Evolutionary conservation across 1,139 yeast genomes (phyloP).

Genomic region (Maudiozyma humilis): DNA sequence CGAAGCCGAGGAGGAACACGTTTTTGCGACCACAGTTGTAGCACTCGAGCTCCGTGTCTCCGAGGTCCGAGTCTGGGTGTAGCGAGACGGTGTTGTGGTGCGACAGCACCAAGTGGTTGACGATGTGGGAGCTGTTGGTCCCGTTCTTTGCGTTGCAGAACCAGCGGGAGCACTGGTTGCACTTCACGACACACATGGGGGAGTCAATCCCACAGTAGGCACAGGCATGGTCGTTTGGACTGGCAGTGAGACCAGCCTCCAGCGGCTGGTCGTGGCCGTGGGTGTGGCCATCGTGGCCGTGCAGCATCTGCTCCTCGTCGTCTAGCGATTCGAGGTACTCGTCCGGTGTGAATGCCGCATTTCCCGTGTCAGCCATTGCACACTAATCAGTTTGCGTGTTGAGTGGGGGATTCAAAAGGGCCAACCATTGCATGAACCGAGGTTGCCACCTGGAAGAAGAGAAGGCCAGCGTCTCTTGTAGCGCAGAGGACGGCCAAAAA

Average conservation of each 20-base stretch:
- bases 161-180: conserved; percentile 77
- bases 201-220: conserved; percentile 72
- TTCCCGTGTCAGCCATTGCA: not conserved
- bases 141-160: conserved; percentile 74
- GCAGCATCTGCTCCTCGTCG: not conserved
- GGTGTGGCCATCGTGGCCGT: not conserved
- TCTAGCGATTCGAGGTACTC: conserved; percentile 2
- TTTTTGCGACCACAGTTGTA: conserved; percentile 83
- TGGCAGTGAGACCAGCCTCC: not conserved
- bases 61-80: conserved; percentile 75
- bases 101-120: conserved; percentile 76
- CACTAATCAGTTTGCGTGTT: too few species aligned
- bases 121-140: conserved; percentile 66
- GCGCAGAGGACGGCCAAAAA: too few species aligned
- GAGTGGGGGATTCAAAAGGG: too few species aligned
- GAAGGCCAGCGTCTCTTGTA: too few species aligned
- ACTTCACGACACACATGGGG: conserved; percentile 61
- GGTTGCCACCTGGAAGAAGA: too few species aligned
- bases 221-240: conserved; percentile 39
- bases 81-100: conserved; percentile 68
- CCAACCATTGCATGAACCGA: too few species aligned
- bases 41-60: conserved; percentile 80
- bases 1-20: conserved; percentile 77
- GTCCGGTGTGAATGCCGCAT: not conserved
- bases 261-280: not conserved